A percentile compares a stretch with the other conserved stretches of the same genome.
Evolutionary conservation across 2,329 filamentous ascomycete genomes (phyloP).

Genomic region (Fonsecaea erecta): DNA sequence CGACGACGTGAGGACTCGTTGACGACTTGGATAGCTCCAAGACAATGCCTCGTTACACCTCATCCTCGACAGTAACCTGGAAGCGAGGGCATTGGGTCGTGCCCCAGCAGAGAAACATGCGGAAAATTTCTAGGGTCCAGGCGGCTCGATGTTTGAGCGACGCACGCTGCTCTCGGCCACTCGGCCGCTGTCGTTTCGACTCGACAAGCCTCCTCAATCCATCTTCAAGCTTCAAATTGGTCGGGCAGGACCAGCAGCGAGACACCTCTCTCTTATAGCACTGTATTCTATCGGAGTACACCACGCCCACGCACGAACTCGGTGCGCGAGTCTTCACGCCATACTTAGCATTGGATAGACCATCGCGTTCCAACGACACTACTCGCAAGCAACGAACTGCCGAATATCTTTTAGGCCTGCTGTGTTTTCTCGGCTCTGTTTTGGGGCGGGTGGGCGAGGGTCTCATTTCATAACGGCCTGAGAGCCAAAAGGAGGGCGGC

Average conservation of each 20-base stretch:
- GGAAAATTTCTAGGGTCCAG: neutral
- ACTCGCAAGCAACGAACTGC: no score
- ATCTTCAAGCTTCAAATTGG: neutral
- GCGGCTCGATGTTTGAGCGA: neutral
- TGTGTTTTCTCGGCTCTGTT: no score
- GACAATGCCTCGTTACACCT: neutral
- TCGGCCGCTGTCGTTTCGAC: neutral
- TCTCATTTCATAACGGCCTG: no score
- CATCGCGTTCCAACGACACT: no score
- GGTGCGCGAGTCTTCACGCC: no score
- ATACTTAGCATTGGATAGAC: neutral
- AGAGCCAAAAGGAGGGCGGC: no score
- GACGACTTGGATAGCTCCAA: neutral
- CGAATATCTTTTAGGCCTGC: no score
- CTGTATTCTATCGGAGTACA: neutral
- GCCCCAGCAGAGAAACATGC: neutral
- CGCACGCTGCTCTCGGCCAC: neutral
- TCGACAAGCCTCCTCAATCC: neutral
- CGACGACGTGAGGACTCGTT: constrained; percentile 17
- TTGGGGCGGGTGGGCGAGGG: no score
- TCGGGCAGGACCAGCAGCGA: neutral
- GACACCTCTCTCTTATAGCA: neutral
- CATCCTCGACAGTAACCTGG: neutral
- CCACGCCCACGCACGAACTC: no score
- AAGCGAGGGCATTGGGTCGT: neutral